Base-by-base conservation (phyloP, 1,284 basidiomycete species). In the Bondarzewia mesenterica region DNA sequence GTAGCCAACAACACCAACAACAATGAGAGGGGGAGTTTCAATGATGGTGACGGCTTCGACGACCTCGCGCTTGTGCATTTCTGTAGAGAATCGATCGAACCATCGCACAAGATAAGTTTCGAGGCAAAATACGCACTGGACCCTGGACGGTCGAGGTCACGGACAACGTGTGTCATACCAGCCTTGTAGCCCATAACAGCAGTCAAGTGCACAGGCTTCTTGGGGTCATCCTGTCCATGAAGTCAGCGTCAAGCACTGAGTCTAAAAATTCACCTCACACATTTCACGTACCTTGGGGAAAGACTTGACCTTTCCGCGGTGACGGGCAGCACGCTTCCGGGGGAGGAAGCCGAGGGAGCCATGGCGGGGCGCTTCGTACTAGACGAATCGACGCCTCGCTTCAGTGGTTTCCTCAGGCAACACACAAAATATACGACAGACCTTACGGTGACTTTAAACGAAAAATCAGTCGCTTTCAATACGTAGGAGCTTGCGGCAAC, bases 161-260 rank as follows among this genome's bases (percentile, higher is more conserved):
- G 92, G 56, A 99, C 95, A 63, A 99, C 81, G 71, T 99, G 96
- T 73, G 93, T 97, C 96, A 99, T 99, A 66, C 96, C 96, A 60
- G 95, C 96, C 85, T 99, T 99, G 89, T 97, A 99, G 62, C 95
- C 96, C 84, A 99, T 85, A 69, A 89, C 77, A 60, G 96, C 96
- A 62, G 96, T 99, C 71, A 99, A 82, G 76, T 99, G 96, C 56
- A 97, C 93, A 51, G 92, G 93, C 76, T 98, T 98, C 83, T 94
- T 98, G 71, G 93, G 82, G 80, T 99, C 95, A 83, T 99, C 96
- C 93, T 96, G 64, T 14, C 53, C 15, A 42, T 50, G 47, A 42
- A 39, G 52, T 54, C 29, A 10, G n/a, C 6, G 5, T 32, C 29
- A 32, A 32, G n/a, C 29, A 7, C n/a, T n/a, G 29, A 12, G 6